Base-by-base conservation (phyloP, 805 yeast species). In the Wickerhamomyces mucosus region DNA sequence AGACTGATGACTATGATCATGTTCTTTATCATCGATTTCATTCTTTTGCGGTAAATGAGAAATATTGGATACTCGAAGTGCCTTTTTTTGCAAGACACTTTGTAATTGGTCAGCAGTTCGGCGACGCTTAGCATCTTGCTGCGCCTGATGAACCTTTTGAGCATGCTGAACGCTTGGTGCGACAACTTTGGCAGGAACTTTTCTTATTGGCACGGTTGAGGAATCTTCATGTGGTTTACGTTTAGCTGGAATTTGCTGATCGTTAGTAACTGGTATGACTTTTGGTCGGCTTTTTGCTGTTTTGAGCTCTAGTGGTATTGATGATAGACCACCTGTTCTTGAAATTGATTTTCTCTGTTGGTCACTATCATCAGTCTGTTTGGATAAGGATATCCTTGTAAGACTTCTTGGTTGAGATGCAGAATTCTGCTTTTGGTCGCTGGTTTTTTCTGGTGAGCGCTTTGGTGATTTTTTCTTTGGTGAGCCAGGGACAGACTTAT, bases 61-160 rank as follows among this genome's bases (percentile, higher is more conserved):
- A n/a, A n/a, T n/a, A n/a, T n/a, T n/a, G 3, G 55, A 47, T 9
- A 56, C 55, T 18, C 53, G 39, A 2, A 41, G 31, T 5, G 53
- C 46, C 18, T 46, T 41, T 30, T 45, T 46, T 14, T 45, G 39
- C 13, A 45, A 34, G 5, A 39, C 37, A 12, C 15, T 37, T 25
- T 43, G 49, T 7, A 40, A 13, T 29, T 46, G 38, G 9, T 43
- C 50, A 9, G 46, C 42, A 10, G 52, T 48, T n/a, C 43, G 41
- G 15, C 49, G 49, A 26, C 56, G 44, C 20, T 48, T 44, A 18
- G 36, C 38, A 32, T 43, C 51, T 18, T 41, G 50, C 15, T 31
- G 35, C 1, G 28, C 21, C 13, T 37, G 43, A 25, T 44, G 41
- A 3, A n/a, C n/a, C n/a, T n/a, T n/a, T n/a, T n/a, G n/a, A n/a